Evolutionary conservation across 345 rosid species (phyloP), one percentile per base, ranked within the genome.

Genomic region (Mallotus nudiflorus): DNA sequence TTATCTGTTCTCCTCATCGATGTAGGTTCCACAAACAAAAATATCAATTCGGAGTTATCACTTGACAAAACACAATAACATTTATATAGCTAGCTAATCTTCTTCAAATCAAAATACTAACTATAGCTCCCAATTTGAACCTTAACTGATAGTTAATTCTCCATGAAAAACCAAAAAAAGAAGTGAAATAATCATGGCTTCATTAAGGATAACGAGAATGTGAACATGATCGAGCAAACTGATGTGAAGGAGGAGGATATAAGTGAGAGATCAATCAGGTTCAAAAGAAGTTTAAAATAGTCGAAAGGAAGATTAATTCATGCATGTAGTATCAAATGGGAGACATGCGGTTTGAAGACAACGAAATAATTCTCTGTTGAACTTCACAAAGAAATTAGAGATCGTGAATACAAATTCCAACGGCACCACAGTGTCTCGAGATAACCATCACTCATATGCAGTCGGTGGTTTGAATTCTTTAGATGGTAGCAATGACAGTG

Each of bases 101-200:
- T n/a, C n/a, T n/a, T n/a, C n/a, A n/a, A n/a, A n/a, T n/a, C n/a
- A n/a, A n/a, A n/a, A n/a, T n/a, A n/a, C n/a, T n/a, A n/a, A n/a
- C n/a, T n/a, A n/a, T n/a, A n/a, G n/a, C n/a, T n/a, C n/a, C n/a
- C n/a, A n/a, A n/a, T n/a, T n/a, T n/a, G n/a, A n/a, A n/a, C n/a
- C n/a, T n/a, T n/a, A n/a, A n/a, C n/a, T n/a, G n/a, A n/a, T n/a
- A n/a, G n/a, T n/a, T n/a, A n/a, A n/a, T n/a, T n/a, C n/a, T n/a
- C n/a, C n/a, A n/a, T n/a, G n/a, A n/a, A n/a, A n/a, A n/a, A n/a
- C n/a, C n/a, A n/a, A n/a, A n/a, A n/a, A n/a, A n/a, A n/a, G n/a
- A n/a, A 89, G 81, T 85, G 91, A 25, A 85, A 82, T 56, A 79
- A 76, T 56, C 59, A 79, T 28, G 87, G 87, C 29, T 82, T 83